phyloP scores from a whole-genome alignment of 345 rosid species.

The Isatis tinctoria region DNA sequence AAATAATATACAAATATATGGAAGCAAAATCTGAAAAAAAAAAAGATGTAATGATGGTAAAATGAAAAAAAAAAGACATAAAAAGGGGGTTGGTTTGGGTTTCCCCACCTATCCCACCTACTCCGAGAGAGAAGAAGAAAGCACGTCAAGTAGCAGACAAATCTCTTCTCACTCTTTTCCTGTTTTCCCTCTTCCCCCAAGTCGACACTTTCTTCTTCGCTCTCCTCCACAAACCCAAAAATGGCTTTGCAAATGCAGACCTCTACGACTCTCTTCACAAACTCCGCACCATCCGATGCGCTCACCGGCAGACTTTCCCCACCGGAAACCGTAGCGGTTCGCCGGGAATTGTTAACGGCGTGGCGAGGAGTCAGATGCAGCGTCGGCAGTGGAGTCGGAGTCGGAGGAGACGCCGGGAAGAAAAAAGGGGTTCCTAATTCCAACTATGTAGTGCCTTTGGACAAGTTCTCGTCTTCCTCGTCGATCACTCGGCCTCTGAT shows the following conservation, averaged over 20 bases:
- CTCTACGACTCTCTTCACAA: not conserved
- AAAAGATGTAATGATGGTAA: too few species aligned
- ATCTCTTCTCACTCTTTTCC: not conserved
- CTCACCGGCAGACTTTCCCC: not conserved
- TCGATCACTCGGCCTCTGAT: slow-evolving; percentile 83
- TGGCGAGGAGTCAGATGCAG: slow-evolving; percentile 27
- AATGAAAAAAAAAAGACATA: not conserved
- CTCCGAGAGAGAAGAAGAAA: not conserved
- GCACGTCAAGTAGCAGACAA: not conserved
- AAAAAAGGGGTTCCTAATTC: slow-evolving; percentile 70
- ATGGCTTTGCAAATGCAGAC: slow-evolving; percentile 28
- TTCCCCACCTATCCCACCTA: slow-evolving; percentile 22
- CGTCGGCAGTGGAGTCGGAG: slow-evolving; percentile 24
- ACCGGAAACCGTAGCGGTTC: not conserved
- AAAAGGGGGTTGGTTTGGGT: slow-evolving; percentile 13
- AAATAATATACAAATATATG: not conserved
- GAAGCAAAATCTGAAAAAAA: not conserved
- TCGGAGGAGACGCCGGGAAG: slow-evolving; percentile 30
- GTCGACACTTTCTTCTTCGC: not conserved
- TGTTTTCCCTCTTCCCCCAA: not conserved
- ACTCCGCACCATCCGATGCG: not conserved
- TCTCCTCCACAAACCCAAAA: too few species aligned
- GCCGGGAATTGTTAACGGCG: not conserved
- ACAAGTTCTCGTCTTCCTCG: slow-evolving; percentile 59
- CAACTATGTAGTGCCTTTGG: slow-evolving; percentile 91